Conservation (phyloP, 1,139 yeast genomes). For the Candida mesenterica region DNA sequence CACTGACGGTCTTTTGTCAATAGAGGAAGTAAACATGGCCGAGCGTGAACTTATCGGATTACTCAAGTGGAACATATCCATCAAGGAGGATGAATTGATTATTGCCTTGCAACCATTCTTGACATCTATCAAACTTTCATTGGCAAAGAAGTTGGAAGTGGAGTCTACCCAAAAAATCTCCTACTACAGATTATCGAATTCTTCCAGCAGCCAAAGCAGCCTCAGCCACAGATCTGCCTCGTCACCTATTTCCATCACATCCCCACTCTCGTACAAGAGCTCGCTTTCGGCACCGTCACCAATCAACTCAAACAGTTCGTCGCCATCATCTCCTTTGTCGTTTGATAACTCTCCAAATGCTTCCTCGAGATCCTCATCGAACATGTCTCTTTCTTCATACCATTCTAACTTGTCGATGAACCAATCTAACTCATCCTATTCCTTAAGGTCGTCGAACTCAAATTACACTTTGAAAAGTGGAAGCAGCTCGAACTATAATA, state of each 20-base stretch:
- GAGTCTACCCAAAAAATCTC: slow-evolving; percentile 36
- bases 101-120: slow-evolving; percentile 73
- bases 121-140: slow-evolving; percentile 56
- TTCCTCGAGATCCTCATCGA: slow-evolving; percentile 15
- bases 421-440: slow-evolving; percentile 18
- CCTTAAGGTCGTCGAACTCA: slow-evolving; percentile 8
- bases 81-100: slow-evolving; percentile 67
- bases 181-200: slow-evolving; percentile 39
- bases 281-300: slow-evolving; percentile 10
- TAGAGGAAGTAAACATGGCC: slow-evolving; percentile 83
- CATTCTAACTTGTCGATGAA: slow-evolving; percentile 19
- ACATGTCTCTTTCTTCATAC: slow-evolving; percentile 17
- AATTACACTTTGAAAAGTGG: slow-evolving; percentile 10
- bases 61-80: slow-evolving; percentile 78
- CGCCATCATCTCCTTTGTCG: slow-evolving; percentile 8
- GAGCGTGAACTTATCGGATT: slow-evolving; percentile 83
- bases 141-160: slow-evolving; percentile 26
- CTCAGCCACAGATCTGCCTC: background rate
- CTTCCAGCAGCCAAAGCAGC: slow-evolving; percentile 3
- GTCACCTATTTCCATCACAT: background rate
- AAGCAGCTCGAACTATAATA: slow-evolving; percentile 5
- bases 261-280: background rate
- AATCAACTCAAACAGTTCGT: slow-evolving; percentile 2
- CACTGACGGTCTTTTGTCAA: slow-evolving; percentile 75
- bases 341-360: slow-evolving; percentile 7